phyloP scores from a whole-genome alignment of 2,329 filamentous ascomycete genomes.

The Verticillium tricorpus region DNA sequence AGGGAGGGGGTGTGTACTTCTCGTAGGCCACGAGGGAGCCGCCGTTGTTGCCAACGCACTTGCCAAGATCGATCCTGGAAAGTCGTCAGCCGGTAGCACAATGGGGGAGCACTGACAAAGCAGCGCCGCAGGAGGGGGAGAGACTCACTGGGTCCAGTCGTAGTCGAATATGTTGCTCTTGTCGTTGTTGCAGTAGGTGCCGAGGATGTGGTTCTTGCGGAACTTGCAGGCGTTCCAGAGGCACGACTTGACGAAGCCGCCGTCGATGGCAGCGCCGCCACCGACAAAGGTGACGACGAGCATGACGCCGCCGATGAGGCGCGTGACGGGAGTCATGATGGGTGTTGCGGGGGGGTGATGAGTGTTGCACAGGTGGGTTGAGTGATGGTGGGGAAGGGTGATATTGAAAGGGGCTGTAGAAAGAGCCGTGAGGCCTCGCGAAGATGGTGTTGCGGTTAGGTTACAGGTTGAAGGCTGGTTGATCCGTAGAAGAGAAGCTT shows the following conservation, averaged over 20 bases:
- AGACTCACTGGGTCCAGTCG: constrained; percentile 1
- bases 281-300: background rate
- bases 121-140: background rate
- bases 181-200: constrained; percentile 5
- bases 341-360: background rate
- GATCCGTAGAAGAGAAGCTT: no score
- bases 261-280: background rate
- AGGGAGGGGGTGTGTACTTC: background rate
- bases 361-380: no score
- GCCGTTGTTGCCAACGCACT: constrained; percentile 1
- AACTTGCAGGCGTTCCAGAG: constrained; percentile 3
- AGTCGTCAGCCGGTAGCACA: background rate
- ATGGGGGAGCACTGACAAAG: background rate
- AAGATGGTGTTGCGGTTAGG: no score
- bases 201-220: constrained; percentile 1
- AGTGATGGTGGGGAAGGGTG: background rate
- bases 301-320: background rate
- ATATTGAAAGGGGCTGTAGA: background rate
- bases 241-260: constrained; percentile 1
- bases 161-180: background rate
- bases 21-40: background rate
- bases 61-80: constrained; percentile 1
- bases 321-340: background rate
- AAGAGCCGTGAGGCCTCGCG: background rate
- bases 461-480: no score